These are phyloP conservation scores for Phytophthora podocarpi DNA, from an alignment of 352 stramenopile genomes.

Conservation along the genomic window DNA sequence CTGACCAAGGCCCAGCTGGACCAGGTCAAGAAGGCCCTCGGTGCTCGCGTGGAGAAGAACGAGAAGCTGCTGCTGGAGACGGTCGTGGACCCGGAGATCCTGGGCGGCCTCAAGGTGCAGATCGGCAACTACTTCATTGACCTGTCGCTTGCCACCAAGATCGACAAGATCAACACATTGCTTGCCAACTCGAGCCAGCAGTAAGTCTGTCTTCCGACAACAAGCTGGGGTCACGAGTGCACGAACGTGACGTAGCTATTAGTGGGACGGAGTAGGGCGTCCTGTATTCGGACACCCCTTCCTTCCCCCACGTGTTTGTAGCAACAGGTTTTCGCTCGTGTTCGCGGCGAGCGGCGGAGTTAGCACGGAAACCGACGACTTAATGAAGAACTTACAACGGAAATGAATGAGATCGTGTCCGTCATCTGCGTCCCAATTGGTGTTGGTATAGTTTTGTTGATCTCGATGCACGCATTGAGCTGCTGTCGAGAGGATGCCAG, in stretches of 20 bases:
- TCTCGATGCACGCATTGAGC: background rate
- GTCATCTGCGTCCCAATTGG: constrained; percentile 12
- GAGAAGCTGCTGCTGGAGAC: constrained; percentile 93
- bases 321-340: constrained; percentile 9
- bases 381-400: constrained; percentile 36
- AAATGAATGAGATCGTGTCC: constrained; percentile 31
- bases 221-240: constrained; percentile 20
- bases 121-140: constrained; percentile 99
- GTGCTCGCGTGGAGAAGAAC: constrained; percentile 81
- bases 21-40: constrained; percentile 94
- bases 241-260: constrained; percentile 23
- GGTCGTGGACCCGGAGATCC: constrained; percentile 94
- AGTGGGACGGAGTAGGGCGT: background rate
- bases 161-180: constrained; percentile 94
- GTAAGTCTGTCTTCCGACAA: constrained; percentile 26
- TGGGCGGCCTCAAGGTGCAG: constrained; percentile 97
- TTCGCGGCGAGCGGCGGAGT: constrained; percentile 6
- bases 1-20: constrained; percentile 93
- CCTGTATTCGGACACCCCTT: background rate
- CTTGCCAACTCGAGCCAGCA: constrained; percentile 69
- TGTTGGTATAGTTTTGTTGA: constrained; percentile 7
- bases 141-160: constrained; percentile 94
- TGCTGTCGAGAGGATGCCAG: background rate
- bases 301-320: constrained; percentile 11
- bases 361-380: constrained; percentile 24